Conservation (phyloP, 805 yeast species). For the Metschnikowia drakensbergensis region DNA sequence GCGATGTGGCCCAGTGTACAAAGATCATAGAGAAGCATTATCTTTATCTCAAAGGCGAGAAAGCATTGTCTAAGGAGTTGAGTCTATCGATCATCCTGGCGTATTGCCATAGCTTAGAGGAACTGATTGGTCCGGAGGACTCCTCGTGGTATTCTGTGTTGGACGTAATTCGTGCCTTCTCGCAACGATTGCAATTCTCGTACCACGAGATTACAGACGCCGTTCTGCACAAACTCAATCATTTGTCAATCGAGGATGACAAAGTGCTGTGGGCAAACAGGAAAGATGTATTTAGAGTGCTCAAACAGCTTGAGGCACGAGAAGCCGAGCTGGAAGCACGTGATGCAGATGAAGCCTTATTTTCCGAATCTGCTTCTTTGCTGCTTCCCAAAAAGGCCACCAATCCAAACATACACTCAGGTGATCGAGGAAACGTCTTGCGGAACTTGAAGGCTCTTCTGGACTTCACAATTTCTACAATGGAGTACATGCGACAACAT, state of each 20-base stretch:
- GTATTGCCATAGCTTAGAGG: conserved; percentile 26
- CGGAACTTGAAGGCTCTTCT: conserved; percentile 26
- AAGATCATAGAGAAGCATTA: conserved; percentile 35
- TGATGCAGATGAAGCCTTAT: neutral
- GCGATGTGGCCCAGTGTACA: conserved; percentile 36
- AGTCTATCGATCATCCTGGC: conserved; percentile 32
- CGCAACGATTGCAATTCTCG: conserved; percentile 6
- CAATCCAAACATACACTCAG: conserved; percentile 24
- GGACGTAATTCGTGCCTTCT: conserved; percentile 30
- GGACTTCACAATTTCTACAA: conserved; percentile 23
- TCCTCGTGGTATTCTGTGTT: conserved; percentile 27
- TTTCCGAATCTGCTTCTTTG: neutral
- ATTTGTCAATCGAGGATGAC: conserved; percentile 24
- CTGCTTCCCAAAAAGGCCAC: conserved; percentile 19
- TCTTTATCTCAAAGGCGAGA: conserved; percentile 28
- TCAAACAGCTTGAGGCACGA: neutral
- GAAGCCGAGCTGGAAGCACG: conserved; percentile 1
- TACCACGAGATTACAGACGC: conserved; percentile 30
- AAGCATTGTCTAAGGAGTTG: conserved; percentile 31
- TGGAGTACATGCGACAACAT: conserved; percentile 18
- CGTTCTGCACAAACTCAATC: conserved; percentile 28
- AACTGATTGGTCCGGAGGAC: conserved; percentile 16
- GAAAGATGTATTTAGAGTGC: conserved; percentile 5
- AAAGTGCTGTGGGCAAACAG: conserved; percentile 18
- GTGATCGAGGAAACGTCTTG: conserved; percentile 31